Evolutionary conservation across 2,329 filamentous ascomycete genomes (phyloP).

Genomic region (Periconia sp.): DNA sequence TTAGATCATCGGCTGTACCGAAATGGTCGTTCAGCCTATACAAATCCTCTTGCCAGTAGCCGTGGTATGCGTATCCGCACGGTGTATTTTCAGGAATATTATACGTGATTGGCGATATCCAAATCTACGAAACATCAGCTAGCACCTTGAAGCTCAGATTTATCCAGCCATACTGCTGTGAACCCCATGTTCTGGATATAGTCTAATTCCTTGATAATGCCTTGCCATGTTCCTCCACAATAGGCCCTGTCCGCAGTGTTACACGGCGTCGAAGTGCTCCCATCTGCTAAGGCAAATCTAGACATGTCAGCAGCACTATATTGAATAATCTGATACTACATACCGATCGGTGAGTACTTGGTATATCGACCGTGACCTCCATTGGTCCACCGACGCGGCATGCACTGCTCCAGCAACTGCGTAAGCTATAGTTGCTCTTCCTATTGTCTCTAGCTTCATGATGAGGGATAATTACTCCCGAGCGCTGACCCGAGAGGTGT

Average conservation of each 20-base stretch:
- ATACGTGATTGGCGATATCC: conserved; percentile 56
- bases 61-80: conserved; percentile 55
- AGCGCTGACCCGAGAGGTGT: no score
- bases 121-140: conserved; percentile 36
- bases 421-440: conserved; percentile 10
- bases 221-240: conserved; percentile 56
- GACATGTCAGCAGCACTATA: neutral
- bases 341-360: conserved; percentile 41
- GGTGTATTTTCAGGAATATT: conserved; percentile 49
- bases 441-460: conserved; percentile 3
- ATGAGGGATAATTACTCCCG: no score
- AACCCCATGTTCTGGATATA: conserved; percentile 58
- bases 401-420: conserved; percentile 6
- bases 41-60: conserved; percentile 61
- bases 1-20: conserved; percentile 65
- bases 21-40: conserved; percentile 64
- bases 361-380: conserved; percentile 49
- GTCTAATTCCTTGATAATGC: conserved; percentile 51
- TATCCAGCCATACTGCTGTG: conserved; percentile 31
- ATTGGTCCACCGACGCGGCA: conserved; percentile 43
- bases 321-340: conserved; percentile 29
- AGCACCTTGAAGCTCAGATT: neutral
- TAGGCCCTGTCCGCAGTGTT: conserved; percentile 42
- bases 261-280: conserved; percentile 47
- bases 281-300: conserved; percentile 48